A percentile compares a stretch with the other conserved stretches of the same genome.
These are phyloP conservation scores for Aspergillus haitiensis DNA, from an alignment of 495 filamentous ascomycete species.

Conservation along the genomic window DNA sequence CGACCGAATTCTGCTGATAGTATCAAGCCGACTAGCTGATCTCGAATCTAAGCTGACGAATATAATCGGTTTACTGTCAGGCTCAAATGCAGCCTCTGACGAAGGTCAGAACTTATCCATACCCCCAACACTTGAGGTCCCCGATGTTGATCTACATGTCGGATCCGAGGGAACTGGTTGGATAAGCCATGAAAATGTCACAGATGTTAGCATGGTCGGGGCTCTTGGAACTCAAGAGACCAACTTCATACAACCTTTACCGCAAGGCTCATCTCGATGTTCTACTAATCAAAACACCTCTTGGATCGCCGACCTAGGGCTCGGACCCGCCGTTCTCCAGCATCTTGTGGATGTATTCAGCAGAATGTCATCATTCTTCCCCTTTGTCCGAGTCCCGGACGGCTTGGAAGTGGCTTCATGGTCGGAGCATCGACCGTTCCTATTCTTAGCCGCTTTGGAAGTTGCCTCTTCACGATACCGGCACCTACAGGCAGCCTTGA, in stretches of 20 bases:
- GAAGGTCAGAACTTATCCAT: neutral
- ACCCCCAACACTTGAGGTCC: neutral
- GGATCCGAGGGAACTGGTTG: neutral
- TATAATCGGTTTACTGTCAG: conserved; percentile 1
- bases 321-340: neutral
- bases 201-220: neutral
- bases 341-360: conserved; percentile 5
- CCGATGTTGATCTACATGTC: neutral
- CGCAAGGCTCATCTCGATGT: too few species aligned
- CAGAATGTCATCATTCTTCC: neutral
- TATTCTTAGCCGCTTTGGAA: neutral
- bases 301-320: conserved; percentile 5
- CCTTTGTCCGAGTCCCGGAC: neutral
- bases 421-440: neutral
- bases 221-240: too few species aligned
- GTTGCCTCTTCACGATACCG: neutral
- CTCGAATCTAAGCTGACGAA: conserved; percentile 6
- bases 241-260: too few species aligned
- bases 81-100: neutral
- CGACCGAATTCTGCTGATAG: neutral
- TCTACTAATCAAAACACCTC: neutral
- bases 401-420: neutral
- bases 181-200: neutral
- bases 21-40: neutral
- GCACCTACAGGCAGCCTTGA: neutral